Conservation (phyloP, 2,329 filamentous ascomycete genomes). For the Sphaerulina musiva region DNA sequence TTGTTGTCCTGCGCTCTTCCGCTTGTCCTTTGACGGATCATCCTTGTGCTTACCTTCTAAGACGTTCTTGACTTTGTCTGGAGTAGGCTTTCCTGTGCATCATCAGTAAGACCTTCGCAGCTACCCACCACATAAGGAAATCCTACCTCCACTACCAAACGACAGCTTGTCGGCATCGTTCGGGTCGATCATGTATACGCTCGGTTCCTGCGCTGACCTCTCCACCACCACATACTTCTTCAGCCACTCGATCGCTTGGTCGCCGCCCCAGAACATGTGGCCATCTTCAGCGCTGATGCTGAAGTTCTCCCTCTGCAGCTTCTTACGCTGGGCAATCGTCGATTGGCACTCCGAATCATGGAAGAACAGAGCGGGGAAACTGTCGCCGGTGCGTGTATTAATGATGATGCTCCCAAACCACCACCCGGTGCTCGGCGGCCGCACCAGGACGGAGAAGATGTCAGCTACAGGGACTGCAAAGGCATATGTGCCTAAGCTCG, state of each 20-base stretch:
- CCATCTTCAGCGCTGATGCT: constrained; percentile 56
- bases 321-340: constrained; percentile 90
- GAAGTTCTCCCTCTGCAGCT: constrained; percentile 72
- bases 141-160: constrained; percentile 53
- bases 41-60: constrained; percentile 35
- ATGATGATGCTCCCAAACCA: constrained; percentile 96
- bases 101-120: too few relatives aligned
- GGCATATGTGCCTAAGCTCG: constrained; percentile 70
- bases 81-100: constrained; percentile 44
- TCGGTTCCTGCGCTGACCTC: constrained; percentile 76
- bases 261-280: constrained; percentile 93
- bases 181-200: constrained; percentile 85
- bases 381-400: constrained; percentile 83
- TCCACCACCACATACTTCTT: constrained; percentile 77
- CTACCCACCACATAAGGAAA: too few relatives aligned
- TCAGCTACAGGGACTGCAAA: constrained; percentile 87
- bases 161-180: constrained; percentile 73
- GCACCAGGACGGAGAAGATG: constrained; percentile 82
- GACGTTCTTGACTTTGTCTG: constrained; percentile 40
- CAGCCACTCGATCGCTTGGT: constrained; percentile 89
- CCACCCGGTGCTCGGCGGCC: constrained; percentile 91
- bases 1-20: constrained; percentile 52
- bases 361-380: constrained; percentile 93
- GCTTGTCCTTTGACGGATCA: constrained; percentile 24
- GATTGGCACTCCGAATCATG: constrained; percentile 95